A percentile compares a stretch with the other conserved stretches of the same genome.
Evolutionary conservation across 441 rosid genomes (phyloP).

Genomic region (Populus hybrid): DNA sequence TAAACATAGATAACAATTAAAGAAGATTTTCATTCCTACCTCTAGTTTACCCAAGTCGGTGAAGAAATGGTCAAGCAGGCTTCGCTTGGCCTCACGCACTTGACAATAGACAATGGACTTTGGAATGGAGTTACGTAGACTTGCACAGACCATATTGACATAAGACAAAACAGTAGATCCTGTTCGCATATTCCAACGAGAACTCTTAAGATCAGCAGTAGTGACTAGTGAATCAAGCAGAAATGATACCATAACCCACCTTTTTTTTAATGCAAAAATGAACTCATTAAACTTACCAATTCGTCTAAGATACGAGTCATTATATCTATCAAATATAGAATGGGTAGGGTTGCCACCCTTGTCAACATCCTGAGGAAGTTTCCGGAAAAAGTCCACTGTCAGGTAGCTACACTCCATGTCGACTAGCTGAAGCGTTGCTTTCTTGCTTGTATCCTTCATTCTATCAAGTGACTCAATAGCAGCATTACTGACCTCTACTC

Average conservation of each 20-base stretch:
- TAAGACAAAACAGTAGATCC: constrained; percentile 87
- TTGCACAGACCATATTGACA: constrained; percentile 86
- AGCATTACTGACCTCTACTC: constrained; percentile 88
- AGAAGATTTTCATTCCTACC: constrained; percentile 32
- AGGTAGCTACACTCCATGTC: constrained; percentile 93
- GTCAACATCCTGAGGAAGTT: constrained; percentile 95
- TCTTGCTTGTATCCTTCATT: constrained; percentile 87
- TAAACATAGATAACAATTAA: not conserved
- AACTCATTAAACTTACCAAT: constrained; percentile 52
- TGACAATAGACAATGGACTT: constrained; percentile 92
- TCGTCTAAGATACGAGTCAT: constrained; percentile 81
- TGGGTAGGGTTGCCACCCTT: constrained; percentile 97
- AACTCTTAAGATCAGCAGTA: not conserved
- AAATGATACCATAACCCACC: not conserved
- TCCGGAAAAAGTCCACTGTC: constrained; percentile 95
- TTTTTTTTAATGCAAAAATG: not conserved
- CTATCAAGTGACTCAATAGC: constrained; percentile 83
- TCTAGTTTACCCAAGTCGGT: constrained; percentile 90
- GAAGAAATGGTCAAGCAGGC: constrained; percentile 88
- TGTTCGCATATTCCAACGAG: constrained; percentile 27
- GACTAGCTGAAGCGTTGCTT: constrained; percentile 84
- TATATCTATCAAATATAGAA: constrained; percentile 92
- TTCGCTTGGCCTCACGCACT: constrained; percentile 91
- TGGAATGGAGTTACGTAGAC: constrained; percentile 82
- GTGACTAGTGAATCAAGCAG: not conserved